These are phyloP conservation scores for Rhodotorula mucilaginosa DNA, from an alignment of 1,284 basidiomycete genomes.

Conservation along the genomic window DNA sequence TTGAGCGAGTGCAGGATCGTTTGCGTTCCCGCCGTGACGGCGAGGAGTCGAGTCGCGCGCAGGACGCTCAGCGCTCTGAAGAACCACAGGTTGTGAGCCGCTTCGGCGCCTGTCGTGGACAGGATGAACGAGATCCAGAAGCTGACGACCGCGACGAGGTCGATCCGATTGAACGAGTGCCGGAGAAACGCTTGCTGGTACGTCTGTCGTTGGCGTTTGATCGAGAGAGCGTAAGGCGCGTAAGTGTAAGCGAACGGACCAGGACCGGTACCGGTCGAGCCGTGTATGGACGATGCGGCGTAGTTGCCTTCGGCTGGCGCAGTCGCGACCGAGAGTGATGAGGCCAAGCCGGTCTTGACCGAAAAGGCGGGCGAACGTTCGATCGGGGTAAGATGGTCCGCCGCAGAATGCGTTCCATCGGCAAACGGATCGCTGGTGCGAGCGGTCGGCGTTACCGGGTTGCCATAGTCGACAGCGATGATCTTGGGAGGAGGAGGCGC, in stretches of 20 bases:
- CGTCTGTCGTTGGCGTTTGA: conserved; percentile 50
- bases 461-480: neutral
- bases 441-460: conserved; percentile 1
- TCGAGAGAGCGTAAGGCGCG: conserved; percentile 54
- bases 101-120: conserved; percentile 66
- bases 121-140: conserved; percentile 81
- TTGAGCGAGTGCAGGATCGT: conserved; percentile 94
- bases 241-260: neutral
- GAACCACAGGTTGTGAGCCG: conserved; percentile 58
- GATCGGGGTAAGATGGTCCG: neutral
- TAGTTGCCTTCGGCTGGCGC: conserved; percentile 6
- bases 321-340: conserved; percentile 6
- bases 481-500: conserved; percentile 5
- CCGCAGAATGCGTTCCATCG: neutral
- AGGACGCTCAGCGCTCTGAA: conserved; percentile 89
- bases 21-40: conserved; percentile 89
- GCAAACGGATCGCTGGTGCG: neutral
- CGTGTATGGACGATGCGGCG: neutral
- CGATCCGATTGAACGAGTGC: conserved; percentile 91
- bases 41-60: conserved; percentile 75
- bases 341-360: conserved; percentile 10
- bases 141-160: conserved; percentile 74
- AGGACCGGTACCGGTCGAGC: neutral
- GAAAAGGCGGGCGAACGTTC: conserved; percentile 2
- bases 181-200: conserved; percentile 67